Evolutionary conservation across 345 rosid genomes (phyloP).

Genomic region (Eucalyptus tenuipes): DNA sequence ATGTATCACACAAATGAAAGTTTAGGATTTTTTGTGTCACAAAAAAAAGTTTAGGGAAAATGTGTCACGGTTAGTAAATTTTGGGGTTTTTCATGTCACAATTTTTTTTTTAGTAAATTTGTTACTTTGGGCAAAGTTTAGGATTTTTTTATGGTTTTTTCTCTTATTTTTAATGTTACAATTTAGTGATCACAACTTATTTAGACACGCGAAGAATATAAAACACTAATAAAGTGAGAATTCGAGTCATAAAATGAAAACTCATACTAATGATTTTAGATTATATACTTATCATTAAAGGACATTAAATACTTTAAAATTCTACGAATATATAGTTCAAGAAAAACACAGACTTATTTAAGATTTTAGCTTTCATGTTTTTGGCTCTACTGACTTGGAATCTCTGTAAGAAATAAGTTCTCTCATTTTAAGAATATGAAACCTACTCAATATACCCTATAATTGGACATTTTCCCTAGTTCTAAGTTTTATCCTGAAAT

Average conservation of each 20-base stretch:
- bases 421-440: background rate
- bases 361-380: rapidly evolving
- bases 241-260: background rate
- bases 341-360: background rate
- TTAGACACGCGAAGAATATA: rapidly evolving
- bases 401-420: rapidly evolving
- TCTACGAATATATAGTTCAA: rapidly evolving
- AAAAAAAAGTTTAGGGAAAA: no score
- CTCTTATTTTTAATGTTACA: background rate
- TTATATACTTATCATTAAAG: background rate
- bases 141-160: no score
- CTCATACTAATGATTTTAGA: rapidly evolving
- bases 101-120: no score
- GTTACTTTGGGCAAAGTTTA: no score
- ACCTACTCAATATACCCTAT: rapidly evolving
- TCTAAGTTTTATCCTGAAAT: rapidly evolving
- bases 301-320: rapidly evolving
- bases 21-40: no score
- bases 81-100: no score
- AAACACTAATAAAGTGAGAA: rapidly evolving
- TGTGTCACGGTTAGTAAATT: no score
- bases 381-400: rapidly evolving
- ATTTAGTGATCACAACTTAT: rapidly evolving
- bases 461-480: background rate
- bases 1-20: no score